Evolutionary conservation across 305 asterid species (phyloP).

Genomic region (Fraxinus xanthoxyloides): DNA sequence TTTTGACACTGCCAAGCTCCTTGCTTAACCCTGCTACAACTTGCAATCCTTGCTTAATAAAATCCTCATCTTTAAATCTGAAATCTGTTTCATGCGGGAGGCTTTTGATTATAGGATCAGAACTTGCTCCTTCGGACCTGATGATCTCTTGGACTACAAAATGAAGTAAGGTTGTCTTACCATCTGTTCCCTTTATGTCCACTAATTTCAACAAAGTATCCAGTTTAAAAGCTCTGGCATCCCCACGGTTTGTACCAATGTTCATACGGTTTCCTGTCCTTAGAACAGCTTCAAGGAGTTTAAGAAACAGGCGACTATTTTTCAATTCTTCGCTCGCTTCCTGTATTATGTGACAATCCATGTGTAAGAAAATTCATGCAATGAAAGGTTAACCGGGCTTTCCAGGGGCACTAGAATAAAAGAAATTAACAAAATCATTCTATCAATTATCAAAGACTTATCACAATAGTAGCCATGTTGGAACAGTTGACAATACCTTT

Average conservation of each 20-base stretch:
- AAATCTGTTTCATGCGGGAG: constrained; percentile 22
- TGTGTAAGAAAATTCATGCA: constrained; percentile 7
- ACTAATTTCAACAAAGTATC: background rate
- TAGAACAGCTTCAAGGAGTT: constrained; percentile 69
- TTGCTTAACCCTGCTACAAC: constrained; percentile 52
- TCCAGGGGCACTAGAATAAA: constrained; percentile 9
- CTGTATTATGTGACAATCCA: constrained; percentile 32
- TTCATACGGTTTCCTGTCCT: constrained; percentile 68
- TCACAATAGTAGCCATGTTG: constrained; percentile 3
- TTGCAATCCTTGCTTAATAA: constrained; percentile 49
- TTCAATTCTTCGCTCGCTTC: constrained; percentile 65
- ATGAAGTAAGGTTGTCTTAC: constrained; percentile 38
- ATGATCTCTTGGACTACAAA: constrained; percentile 67
- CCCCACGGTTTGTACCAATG: constrained; percentile 43
- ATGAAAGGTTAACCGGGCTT: background rate
- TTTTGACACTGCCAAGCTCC: constrained; percentile 60
- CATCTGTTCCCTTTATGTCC: background rate
- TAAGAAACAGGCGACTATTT: constrained; percentile 57
- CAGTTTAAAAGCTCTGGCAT: background rate
- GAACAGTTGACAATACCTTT: constrained; percentile 42
- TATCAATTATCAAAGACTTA: background rate
- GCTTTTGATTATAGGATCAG: constrained; percentile 22
- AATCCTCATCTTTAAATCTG: constrained; percentile 48
- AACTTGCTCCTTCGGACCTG: constrained; percentile 46
- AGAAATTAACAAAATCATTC: background rate